These are phyloP conservation scores for Verticillium klebahnii DNA, from an alignment of 2,329 filamentous ascomycete genomes.

Conservation along the genomic window DNA sequence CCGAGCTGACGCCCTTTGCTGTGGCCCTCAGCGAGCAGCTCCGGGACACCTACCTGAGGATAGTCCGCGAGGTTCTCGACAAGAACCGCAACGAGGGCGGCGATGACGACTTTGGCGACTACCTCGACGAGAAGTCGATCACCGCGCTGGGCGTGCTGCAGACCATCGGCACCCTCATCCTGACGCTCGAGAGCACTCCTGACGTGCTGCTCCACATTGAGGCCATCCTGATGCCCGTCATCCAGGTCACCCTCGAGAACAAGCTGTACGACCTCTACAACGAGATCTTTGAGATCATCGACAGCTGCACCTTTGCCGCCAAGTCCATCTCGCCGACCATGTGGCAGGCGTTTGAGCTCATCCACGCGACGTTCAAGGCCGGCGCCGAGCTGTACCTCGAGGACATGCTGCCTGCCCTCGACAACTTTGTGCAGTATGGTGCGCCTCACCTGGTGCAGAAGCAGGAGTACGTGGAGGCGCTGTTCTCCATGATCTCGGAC, in stretches of 20 bases:
- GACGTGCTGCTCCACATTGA: slow-evolving; percentile 94
- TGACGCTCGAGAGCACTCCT: slow-evolving; percentile 94
- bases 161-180: slow-evolving; percentile 94
- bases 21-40: slow-evolving; percentile 94
- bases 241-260: slow-evolving; percentile 93
- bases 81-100: slow-evolving; percentile 72
- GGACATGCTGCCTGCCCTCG: slow-evolving; percentile 95
- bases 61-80: slow-evolving; percentile 86
- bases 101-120: slow-evolving; percentile 80
- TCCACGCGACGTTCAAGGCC: slow-evolving; percentile 94
- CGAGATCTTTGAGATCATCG: slow-evolving; percentile 97
- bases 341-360: slow-evolving; percentile 98
- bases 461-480: slow-evolving; percentile 78
- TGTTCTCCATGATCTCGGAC: slow-evolving; percentile 90
- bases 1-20: slow-evolving; percentile 92
- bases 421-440: slow-evolving; percentile 97
- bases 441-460: slow-evolving; percentile 75
- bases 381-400: slow-evolving; percentile 96
- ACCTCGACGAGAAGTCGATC: slow-evolving; percentile 96
- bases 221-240: slow-evolving; percentile 94
- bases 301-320: slow-evolving; percentile 97
- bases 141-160: slow-evolving; percentile 94
- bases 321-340: slow-evolving; percentile 94
- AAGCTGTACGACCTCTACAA: slow-evolving; percentile 98
- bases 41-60: slow-evolving; percentile 90